Evolutionary conservation across 208 protist species (phyloP).

Genomic region (Herpetomonas samuelpessoai): DNA sequence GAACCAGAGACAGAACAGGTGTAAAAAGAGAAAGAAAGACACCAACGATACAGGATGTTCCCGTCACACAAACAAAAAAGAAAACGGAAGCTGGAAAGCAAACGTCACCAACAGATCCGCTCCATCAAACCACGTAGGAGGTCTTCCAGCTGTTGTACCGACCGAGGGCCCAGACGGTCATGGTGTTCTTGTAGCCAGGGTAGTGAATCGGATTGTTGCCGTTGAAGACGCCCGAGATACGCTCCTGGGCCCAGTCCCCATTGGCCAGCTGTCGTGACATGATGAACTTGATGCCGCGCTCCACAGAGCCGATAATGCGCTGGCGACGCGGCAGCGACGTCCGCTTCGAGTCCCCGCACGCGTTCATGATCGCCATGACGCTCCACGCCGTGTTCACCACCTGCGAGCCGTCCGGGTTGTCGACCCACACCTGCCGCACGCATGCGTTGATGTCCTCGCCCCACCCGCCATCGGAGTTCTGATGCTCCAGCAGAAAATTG

Average conservation of each 20-base stretch:
- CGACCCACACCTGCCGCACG: conserved; percentile 85
- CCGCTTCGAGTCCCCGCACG: conserved; percentile 35
- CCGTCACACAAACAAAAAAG: neutral
- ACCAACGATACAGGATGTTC: neutral
- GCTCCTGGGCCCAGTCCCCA: conserved; percentile 92
- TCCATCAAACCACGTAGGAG: conserved; percentile 21
- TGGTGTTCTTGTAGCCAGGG: conserved; percentile 94
- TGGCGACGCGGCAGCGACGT: conserved; percentile 28
- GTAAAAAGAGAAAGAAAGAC: neutral
- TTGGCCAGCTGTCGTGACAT: conserved; percentile 80
- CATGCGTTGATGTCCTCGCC: conserved; percentile 94
- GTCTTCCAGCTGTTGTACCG: conserved; percentile 80
- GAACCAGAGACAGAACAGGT: neutral
- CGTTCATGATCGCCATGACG: conserved; percentile 92
- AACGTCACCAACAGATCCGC: neutral
- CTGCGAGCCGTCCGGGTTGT: conserved; percentile 85
- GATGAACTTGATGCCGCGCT: conserved; percentile 79
- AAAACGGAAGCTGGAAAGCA: neutral
- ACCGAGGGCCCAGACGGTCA: conserved; percentile 97
- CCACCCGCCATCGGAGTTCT: conserved; percentile 94
- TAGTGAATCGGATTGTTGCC: conserved; percentile 98
- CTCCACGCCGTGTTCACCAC: conserved; percentile 97
- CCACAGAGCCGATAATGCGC: conserved; percentile 55
- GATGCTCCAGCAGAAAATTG: conserved; percentile 93
- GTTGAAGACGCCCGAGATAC: conserved; percentile 98